Conservation (phyloP, 2,329 filamentous ascomycete species). For the Ascocoryne sarcoides region DNA sequence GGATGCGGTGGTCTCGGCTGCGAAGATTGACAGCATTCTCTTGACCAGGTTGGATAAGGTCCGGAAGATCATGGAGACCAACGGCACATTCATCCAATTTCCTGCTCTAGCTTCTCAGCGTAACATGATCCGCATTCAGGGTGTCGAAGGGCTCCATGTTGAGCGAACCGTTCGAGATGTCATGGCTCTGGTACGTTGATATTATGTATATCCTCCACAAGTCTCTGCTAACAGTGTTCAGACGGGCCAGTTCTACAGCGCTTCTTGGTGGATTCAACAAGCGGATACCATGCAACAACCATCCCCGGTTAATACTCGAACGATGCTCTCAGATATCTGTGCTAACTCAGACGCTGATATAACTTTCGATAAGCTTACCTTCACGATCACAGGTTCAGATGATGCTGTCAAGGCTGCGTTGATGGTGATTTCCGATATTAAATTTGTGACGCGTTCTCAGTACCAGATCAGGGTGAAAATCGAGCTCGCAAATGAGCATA, state of each 20-base stretch:
- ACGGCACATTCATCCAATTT: constrained; percentile 90
- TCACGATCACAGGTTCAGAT: constrained; percentile 90
- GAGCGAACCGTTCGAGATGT: constrained; percentile 93
- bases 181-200: constrained; percentile 70
- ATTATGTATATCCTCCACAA: constrained; percentile 1
- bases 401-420: constrained; percentile 95
- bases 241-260: constrained; percentile 96
- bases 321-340: constrained; percentile 93
- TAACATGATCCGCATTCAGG: constrained; percentile 81
- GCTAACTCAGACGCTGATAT: constrained; percentile 93
- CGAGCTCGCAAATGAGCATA: constrained; percentile 97
- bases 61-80: constrained; percentile 93
- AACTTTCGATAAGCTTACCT: constrained; percentile 87
- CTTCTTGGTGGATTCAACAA: constrained; percentile 88
- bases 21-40: constrained; percentile 91
- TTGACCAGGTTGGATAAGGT: constrained; percentile 91
- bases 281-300: constrained; percentile 55
- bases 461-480: constrained; percentile 97
- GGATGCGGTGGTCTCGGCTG: constrained; percentile 78
- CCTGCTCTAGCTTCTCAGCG: constrained; percentile 80
- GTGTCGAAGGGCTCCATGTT: constrained; percentile 84
- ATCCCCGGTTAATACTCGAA: constrained; percentile 62
- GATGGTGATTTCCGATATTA: constrained; percentile 84
- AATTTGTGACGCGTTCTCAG: constrained; percentile 76
- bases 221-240: constrained; percentile 31